A percentile compares a stretch with the other conserved stretches of the same genome.
These are phyloP conservation scores for Wallacemonas collosoma DNA, from an alignment of 208 protist genomes.

Conservation along the genomic window DNA sequence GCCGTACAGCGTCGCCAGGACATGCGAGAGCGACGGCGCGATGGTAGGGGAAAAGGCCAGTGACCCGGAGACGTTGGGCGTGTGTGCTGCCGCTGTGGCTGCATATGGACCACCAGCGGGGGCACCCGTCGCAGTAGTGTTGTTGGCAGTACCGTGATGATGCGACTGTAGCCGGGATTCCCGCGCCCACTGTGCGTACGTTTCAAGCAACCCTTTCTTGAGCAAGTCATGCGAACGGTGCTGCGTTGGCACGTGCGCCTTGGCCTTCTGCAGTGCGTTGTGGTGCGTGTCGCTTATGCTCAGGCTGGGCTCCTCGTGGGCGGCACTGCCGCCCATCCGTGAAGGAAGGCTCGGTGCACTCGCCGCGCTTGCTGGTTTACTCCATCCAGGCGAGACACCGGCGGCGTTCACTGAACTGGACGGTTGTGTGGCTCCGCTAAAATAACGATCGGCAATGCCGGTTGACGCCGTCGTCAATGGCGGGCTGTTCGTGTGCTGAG, in stretches of 20 bases:
- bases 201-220: constrained; percentile 23
- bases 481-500: background rate
- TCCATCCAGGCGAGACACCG: no score
- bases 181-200: constrained; percentile 12
- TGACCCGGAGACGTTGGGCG: background rate
- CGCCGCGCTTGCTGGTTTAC: background rate
- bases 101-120: no score
- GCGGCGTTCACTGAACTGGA: no score
- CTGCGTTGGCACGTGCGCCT: constrained; percentile 1
- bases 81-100: background rate
- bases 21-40: constrained; percentile 18
- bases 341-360: background rate
- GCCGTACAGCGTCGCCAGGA: constrained; percentile 35
- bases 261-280: background rate
- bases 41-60: background rate
- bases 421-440: no score
- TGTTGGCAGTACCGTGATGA: background rate
- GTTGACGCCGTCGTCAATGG: no score
- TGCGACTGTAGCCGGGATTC: background rate
- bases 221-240: constrained; percentile 34
- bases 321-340: background rate
- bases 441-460: no score
- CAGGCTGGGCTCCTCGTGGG: background rate
- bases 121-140: background rate
- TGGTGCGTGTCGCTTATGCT: background rate